phyloP scores from a whole-genome alignment of 2,329 filamentous ascomycete species.

The Blumeriella jaapii region DNA sequence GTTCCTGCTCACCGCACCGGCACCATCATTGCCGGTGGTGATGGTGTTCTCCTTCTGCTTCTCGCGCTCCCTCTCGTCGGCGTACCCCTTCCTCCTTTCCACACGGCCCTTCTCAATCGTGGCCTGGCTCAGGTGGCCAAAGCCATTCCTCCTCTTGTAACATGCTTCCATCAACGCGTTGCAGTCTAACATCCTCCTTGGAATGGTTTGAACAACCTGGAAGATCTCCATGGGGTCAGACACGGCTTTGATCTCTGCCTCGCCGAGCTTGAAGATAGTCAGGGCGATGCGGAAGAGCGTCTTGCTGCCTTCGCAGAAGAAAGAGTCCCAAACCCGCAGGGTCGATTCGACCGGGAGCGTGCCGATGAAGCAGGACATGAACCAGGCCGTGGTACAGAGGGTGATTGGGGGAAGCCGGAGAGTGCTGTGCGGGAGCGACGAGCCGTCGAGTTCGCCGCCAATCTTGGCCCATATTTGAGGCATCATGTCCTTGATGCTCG shows the following conservation, averaged over 20 bases:
- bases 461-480: slow-evolving; percentile 82
- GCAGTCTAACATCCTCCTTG: slow-evolving; percentile 68
- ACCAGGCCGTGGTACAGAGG: slow-evolving; percentile 89
- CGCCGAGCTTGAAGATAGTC: slow-evolving; percentile 81
- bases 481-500: slow-evolving; percentile 68
- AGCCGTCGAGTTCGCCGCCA: slow-evolving; percentile 57
- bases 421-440: slow-evolving; percentile 24
- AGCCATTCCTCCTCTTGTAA: slow-evolving; percentile 69
- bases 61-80: slow-evolving; percentile 24
- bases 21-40: background rate
- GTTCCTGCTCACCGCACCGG: slow-evolving; percentile 4
- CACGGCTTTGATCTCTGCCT: slow-evolving; percentile 67
- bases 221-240: slow-evolving; percentile 91
- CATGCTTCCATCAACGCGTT: slow-evolving; percentile 75
- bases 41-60: slow-evolving; percentile 1
- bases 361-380: slow-evolving; percentile 94
- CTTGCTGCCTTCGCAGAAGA: slow-evolving; percentile 92
- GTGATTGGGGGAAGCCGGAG: slow-evolving; percentile 76
- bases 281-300: slow-evolving; percentile 87
- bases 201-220: slow-evolving; percentile 81
- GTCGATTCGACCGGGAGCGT: slow-evolving; percentile 87
- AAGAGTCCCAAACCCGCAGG: slow-evolving; percentile 85
- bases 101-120: slow-evolving; percentile 66
- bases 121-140: slow-evolving; percentile 70
- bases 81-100: slow-evolving; percentile 45